Evolutionary conservation across 2,329 filamentous ascomycete genomes (phyloP).

Genomic region (Botrytis deweyae): DNA sequence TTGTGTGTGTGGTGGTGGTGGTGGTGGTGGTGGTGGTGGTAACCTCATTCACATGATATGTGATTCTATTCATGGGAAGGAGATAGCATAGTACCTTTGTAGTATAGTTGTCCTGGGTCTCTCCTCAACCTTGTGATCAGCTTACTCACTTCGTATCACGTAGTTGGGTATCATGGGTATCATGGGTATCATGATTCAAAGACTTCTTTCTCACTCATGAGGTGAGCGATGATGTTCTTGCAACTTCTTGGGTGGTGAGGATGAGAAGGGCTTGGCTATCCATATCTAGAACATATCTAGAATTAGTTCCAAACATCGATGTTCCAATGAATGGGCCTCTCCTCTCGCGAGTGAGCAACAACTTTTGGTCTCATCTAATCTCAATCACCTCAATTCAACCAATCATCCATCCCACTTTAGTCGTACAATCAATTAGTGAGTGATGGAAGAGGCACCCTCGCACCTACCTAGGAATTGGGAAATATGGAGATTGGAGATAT

Average conservation of each 20-base stretch:
- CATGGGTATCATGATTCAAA: not conserved
- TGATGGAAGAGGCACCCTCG: too few species aligned
- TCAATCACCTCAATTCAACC: not conserved
- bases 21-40: not conserved
- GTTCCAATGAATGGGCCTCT: not conserved
- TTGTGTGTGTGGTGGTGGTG: not conserved
- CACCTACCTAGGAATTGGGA: not conserved
- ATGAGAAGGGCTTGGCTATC: not conserved
- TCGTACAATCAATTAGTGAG: not conserved
- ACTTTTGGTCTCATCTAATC: not conserved
- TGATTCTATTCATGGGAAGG: not conserved
- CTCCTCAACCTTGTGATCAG: not conserved
- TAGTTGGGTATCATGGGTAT: not conserved
- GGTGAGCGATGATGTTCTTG: not conserved
- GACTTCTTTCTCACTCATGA: not conserved
- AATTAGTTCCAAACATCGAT: not conserved
- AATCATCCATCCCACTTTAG: constrained; percentile 7
- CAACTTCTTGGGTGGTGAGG: not conserved
- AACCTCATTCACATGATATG: not conserved
- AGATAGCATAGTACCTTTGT: not conserved
- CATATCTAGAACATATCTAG: not conserved
- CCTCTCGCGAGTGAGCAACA: not conserved
- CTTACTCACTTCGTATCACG: not conserved
- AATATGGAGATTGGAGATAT: not conserved
- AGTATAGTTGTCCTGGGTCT: not conserved